Percentiles rank a stretch among this genome's conserved stretches.
Conservation (phyloP, 2,329 filamentous ascomycete genomes). For the Sarocladium brachiariae region DNA sequence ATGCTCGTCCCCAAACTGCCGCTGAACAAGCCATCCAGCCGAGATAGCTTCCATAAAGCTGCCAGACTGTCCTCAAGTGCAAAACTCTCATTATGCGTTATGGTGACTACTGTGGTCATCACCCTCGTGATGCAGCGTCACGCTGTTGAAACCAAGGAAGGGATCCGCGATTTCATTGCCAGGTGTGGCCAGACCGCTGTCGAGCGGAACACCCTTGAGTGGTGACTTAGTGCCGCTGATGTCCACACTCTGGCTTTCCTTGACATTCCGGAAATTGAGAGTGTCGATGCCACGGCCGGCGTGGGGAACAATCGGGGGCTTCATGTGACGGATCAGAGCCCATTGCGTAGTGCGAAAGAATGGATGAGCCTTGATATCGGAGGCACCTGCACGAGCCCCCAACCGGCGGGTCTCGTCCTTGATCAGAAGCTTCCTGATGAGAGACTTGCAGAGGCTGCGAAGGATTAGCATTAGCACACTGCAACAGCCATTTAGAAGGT, state of each 20-base stretch:
- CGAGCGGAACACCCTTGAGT: slow-evolving; percentile 74
- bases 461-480: slow-evolving; percentile 12
- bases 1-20: slow-evolving; percentile 5
- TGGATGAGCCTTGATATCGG: slow-evolving; percentile 90
- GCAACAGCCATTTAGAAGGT: neutral
- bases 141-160: slow-evolving; percentile 98
- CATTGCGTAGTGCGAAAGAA: slow-evolving; percentile 97
- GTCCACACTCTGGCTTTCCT: slow-evolving; percentile 93
- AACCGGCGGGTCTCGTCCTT: slow-evolving; percentile 94
- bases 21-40: neutral
- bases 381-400: slow-evolving; percentile 88
- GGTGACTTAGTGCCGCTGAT: slow-evolving; percentile 51
- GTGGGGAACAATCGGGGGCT: slow-evolving; percentile 92
- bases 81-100: neutral
- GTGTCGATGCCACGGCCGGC: slow-evolving; percentile 88
- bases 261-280: slow-evolving; percentile 95
- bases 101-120: slow-evolving; percentile 41
- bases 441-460: slow-evolving; percentile 81
- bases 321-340: slow-evolving; percentile 95
- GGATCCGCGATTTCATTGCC: slow-evolving; percentile 78
- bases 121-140: slow-evolving; percentile 93
- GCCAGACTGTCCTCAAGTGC: neutral
- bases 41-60: neutral
- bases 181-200: slow-evolving; percentile 79
- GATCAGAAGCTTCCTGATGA: slow-evolving; percentile 94